Evolutionary conservation across 164 flowering plant genomes (phyloP), one percentile per base, ranked within the genome.

Genomic region (Platanus orientalis): DNA sequence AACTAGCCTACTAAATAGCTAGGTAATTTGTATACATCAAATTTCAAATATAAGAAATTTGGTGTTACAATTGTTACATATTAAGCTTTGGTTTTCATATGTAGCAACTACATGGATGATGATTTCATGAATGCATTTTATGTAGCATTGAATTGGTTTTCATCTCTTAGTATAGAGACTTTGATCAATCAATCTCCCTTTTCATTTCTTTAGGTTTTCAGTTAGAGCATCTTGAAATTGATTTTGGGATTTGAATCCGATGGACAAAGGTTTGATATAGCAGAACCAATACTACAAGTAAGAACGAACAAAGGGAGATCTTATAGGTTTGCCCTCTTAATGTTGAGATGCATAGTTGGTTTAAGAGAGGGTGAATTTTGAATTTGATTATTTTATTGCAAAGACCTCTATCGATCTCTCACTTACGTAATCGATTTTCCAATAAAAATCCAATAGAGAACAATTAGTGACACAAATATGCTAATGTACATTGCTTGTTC

Each of bases 401-500:
- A n/a, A n/a, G n/a, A n/a, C n/a, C n/a, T n/a, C n/a, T n/a, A n/a
- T n/a, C n/a, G n/a, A n/a, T n/a, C n/a, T n/a, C n/a, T n/a, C n/a
- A n/a, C n/a, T n/a, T n/a, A n/a, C n/a, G n/a, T n/a, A n/a, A n/a
- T n/a, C n/a, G n/a, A n/a, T n/a, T 10, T 17, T 21, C 12, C 0
- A 12, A 7, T 17, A 48, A 34, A 29, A 21, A 27, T 34, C 39
- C 39, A 10, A 34, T 34, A 5, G 39, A 52, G 23, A 61, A 61
- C 29, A 49, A 49, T 16, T 45, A 30, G 71, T 51, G 62, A 34
- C 11, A 44, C 34, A 50, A 69, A 71, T 73, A 86, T 92, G 98
- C 68, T 88, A 79, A 86, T 94, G 17, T 92, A 96, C 69, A 86
- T 92, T 47, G 84, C 92, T 21, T 89, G 98, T 73, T 74, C 91